These are phyloP conservation scores for Gnomoniopsis smithogilvyi DNA, from an alignment of 2,329 filamentous ascomycete species.

Conservation along the genomic window DNA sequence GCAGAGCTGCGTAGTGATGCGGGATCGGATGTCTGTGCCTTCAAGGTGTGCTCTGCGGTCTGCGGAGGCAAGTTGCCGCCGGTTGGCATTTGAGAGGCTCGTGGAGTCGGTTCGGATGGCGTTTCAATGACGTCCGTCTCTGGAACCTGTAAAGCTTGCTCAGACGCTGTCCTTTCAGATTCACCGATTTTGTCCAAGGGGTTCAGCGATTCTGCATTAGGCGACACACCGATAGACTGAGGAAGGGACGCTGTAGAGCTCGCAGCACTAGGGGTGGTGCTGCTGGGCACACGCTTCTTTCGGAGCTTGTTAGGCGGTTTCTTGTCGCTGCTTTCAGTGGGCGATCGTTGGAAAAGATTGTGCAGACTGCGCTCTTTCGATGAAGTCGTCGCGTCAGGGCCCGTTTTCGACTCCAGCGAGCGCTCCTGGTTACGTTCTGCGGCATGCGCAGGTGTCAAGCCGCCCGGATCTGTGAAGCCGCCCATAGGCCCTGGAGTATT, in stretches of 20 bases:
- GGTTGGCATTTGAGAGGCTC: slow-evolving; percentile 43
- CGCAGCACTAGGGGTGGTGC: slow-evolving; percentile 80
- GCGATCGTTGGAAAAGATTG: slow-evolving; percentile 68
- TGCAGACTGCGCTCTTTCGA: slow-evolving; percentile 66
- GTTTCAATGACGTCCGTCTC: slow-evolving; percentile 24
- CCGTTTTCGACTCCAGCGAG: slow-evolving; percentile 36
- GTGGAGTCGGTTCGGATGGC: slow-evolving; percentile 44
- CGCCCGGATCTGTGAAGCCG: background rate
- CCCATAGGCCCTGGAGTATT: slow-evolving; percentile 13
- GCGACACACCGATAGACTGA: slow-evolving; percentile 43
- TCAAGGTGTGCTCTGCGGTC: slow-evolving; percentile 48
- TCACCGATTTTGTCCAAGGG: slow-evolving; percentile 38
- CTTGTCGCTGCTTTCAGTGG: slow-evolving; percentile 58
- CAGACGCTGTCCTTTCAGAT: slow-evolving; percentile 4
- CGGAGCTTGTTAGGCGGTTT: slow-evolving; percentile 85
- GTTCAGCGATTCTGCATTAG: slow-evolving; percentile 42
- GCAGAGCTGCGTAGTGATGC: slow-evolving; percentile 73
- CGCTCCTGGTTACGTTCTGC: slow-evolving; percentile 48
- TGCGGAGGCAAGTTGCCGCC: slow-evolving; percentile 39
- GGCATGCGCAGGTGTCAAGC: slow-evolving; percentile 9
- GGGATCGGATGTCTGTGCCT: slow-evolving; percentile 69
- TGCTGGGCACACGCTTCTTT: slow-evolving; percentile 77
- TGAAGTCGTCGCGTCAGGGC: slow-evolving; percentile 44
- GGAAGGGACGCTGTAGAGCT: slow-evolving; percentile 79
- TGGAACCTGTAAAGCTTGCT: slow-evolving; percentile 17